These are phyloP conservation scores for Fusarium tanahbumbuense DNA, from an alignment of 2,329 filamentous ascomycete species.

Conservation along the genomic window DNA sequence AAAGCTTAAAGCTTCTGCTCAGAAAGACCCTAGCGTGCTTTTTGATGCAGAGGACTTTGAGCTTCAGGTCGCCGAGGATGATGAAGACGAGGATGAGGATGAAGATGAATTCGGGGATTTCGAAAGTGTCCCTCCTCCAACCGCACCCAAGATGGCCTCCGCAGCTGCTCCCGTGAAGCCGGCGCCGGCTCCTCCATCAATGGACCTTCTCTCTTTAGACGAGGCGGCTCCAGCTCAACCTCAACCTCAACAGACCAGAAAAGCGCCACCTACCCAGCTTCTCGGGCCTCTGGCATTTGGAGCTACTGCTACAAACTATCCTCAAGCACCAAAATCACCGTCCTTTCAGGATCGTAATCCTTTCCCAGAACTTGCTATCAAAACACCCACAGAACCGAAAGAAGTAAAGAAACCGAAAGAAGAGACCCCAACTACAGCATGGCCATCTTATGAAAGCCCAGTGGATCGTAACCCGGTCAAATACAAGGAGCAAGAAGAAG, in stretches of 20 bases:
- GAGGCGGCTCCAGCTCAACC: slow-evolving; percentile 46
- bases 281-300: slow-evolving; percentile 48
- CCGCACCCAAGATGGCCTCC: not conserved
- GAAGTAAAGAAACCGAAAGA: slow-evolving; percentile 52
- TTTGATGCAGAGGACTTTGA: slow-evolving; percentile 74
- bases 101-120: slow-evolving; percentile 68
- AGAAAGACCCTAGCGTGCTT: slow-evolving; percentile 65
- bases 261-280: slow-evolving; percentile 49
- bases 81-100: slow-evolving; percentile 63
- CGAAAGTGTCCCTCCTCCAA: slow-evolving; percentile 56
- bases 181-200: slow-evolving; percentile 44
- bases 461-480: slow-evolving; percentile 19
- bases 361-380: slow-evolving; percentile 61
- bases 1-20: slow-evolving; percentile 38
- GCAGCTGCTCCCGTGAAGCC: slow-evolving; percentile 34
- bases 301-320: slow-evolving; percentile 50
- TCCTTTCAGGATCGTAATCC: slow-evolving; percentile 66
- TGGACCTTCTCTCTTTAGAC: slow-evolving; percentile 58
- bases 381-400: slow-evolving; percentile 55
- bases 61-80: slow-evolving; percentile 53
- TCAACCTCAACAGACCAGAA: slow-evolving; percentile 27
- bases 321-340: slow-evolving; percentile 62
- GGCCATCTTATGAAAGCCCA: slow-evolving; percentile 54
- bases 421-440: slow-evolving; percentile 58
- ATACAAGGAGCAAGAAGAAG: slow-evolving; percentile 52